Conservation (phyloP, 1,284 basidiomycete genomes). For the Pyrrhoderma noxium region DNA sequence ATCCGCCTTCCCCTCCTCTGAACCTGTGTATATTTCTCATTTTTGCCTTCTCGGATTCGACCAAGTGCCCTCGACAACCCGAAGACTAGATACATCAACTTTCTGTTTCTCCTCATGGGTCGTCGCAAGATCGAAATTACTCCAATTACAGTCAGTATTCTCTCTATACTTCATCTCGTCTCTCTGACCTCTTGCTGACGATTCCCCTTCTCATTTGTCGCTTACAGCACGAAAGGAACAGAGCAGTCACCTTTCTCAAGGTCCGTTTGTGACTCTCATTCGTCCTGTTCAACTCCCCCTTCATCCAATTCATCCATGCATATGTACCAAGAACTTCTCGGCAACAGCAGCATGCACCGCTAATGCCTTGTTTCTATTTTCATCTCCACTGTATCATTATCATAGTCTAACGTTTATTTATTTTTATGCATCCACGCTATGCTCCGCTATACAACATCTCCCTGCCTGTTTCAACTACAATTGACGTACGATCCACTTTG, state of each 20-base stretch:
- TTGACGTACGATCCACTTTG: not conserved
- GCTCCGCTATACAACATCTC: constrained; percentile 5
- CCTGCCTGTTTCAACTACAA: not conserved
- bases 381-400: not conserved
- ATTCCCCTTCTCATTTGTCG: constrained; percentile 2
- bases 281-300: not conserved
- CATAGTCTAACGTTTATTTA: constrained; percentile 3
- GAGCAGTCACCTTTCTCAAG: constrained; percentile 42
- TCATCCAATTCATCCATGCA: not conserved
- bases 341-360: too few species aligned
- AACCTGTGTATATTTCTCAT: too few species aligned
- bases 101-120: constrained; percentile 12
- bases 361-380: constrained; percentile 1
- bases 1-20: too few species aligned
- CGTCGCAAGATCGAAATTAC: constrained; percentile 20
- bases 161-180: not conserved
- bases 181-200: not conserved
- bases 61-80: too few species aligned
- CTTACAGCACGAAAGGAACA: constrained; percentile 37
- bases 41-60: too few species aligned
- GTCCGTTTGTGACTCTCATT: constrained; percentile 19
- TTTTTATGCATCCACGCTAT: constrained; percentile 3
- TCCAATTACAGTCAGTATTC: constrained; percentile 16
- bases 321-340: too few species aligned
- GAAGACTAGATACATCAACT: too few species aligned